phyloP scores from a whole-genome alignment of 345 rosid genomes.

The Eucalyptus shirleyi region DNA sequence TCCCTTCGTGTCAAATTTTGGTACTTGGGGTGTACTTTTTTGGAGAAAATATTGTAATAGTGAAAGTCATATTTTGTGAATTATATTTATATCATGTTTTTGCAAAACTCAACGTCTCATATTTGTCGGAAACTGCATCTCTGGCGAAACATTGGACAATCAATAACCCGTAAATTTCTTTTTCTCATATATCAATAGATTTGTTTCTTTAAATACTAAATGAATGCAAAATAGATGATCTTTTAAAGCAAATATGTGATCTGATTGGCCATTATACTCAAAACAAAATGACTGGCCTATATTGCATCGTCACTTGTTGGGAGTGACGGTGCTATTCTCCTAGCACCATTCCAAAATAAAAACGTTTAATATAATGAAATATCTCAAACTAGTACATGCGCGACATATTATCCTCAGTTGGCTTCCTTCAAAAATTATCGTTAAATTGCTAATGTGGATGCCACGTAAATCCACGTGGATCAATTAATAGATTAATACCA shows the following conservation, averaged over 20 bases:
- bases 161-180: background rate
- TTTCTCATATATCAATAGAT: background rate
- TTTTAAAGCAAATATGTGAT: background rate
- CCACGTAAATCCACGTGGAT: too few relatives aligned
- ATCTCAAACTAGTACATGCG: rapidly evolving
- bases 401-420: too few relatives aligned
- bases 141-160: conserved; percentile 32
- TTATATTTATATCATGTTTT: too few relatives aligned
- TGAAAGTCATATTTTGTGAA: too few relatives aligned
- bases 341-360: background rate
- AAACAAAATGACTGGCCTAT: background rate
- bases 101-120: background rate
- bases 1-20: too few relatives aligned
- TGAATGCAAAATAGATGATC: background rate
- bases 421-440: too few relatives aligned
- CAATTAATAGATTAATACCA: too few relatives aligned
- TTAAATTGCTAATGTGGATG: too few relatives aligned
- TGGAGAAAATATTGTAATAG: too few relatives aligned
- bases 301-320: background rate
- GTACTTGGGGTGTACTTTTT: too few relatives aligned
- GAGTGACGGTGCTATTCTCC: background rate
- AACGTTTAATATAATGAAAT: too few relatives aligned
- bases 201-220: background rate
- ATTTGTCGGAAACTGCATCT: conserved; percentile 32
- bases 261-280: background rate